phyloP scores from a whole-genome alignment of 768 basidiomycete genomes.

The Boletus rubropictus region DNA sequence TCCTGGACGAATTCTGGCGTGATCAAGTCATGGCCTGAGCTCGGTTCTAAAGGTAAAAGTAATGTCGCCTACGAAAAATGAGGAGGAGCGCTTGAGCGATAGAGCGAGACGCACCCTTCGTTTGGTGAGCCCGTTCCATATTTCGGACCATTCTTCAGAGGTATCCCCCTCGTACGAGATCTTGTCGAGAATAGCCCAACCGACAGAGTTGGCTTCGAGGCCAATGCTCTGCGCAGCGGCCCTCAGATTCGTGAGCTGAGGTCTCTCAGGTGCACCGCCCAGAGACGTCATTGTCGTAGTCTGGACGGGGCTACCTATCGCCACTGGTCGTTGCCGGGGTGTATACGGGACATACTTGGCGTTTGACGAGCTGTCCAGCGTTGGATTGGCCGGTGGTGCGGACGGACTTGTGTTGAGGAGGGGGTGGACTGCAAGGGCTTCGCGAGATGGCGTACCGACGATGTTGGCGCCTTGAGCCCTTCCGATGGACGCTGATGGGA shows the following conservation, averaged over 20 bases:
- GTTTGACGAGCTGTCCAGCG: conserved; percentile 2
- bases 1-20: conserved; percentile 77
- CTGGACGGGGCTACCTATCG: conserved; percentile 38
- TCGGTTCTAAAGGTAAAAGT: conserved; percentile 66
- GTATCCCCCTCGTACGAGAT: conserved; percentile 49
- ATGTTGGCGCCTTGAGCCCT: conserved; percentile 41
- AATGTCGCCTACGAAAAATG: conserved; percentile 57
- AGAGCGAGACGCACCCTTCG: conserved; percentile 53
- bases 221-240: conserved; percentile 65
- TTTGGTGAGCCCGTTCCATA: conserved; percentile 57
- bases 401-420: conserved; percentile 39
- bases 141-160: conserved; percentile 58
- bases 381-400: not conserved
- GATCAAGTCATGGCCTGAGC: conserved; percentile 47
- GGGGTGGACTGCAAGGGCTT: conserved; percentile 58
- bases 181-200: conserved; percentile 76
- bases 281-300: conserved; percentile 35
- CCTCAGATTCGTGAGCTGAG: conserved; percentile 70
- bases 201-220: conserved; percentile 55
- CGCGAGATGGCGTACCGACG: conserved; percentile 43
- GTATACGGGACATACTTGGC: conserved; percentile 72
- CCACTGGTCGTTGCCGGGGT: conserved; percentile 57
- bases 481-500: conserved; percentile 53
- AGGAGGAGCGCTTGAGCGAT: not conserved
- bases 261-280: conserved; percentile 58